A percentile compares a stretch with the other conserved stretches of the same genome.
Evolutionary conservation across 1,284 basidiomycete genomes (phyloP).

Genomic region (Microbotryum saponariae): DNA sequence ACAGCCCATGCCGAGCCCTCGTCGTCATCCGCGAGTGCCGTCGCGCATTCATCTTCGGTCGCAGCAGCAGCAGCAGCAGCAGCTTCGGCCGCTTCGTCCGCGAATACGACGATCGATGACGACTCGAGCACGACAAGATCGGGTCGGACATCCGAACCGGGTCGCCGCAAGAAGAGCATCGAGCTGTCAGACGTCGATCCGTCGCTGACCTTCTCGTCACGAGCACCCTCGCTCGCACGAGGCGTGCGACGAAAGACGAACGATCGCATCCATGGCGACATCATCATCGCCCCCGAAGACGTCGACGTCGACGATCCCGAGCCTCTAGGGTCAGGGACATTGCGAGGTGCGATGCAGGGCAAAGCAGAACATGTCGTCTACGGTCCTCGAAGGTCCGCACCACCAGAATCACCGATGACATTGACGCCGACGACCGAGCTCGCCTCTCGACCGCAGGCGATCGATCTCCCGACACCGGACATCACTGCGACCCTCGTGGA

Average conservation of each 20-base stretch:
- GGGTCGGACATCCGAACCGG: not conserved
- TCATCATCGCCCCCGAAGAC: slow-evolving; percentile 4
- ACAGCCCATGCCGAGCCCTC: no score
- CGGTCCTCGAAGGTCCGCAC: slow-evolving; percentile 19
- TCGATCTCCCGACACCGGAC: slow-evolving; percentile 3
- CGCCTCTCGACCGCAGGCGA: slow-evolving; percentile 1
- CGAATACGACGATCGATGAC: not conserved
- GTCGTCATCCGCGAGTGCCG: no score
- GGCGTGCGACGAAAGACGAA: slow-evolving; percentile 5
- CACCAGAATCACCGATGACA: not conserved
- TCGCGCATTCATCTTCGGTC: no score
- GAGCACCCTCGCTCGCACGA: slow-evolving; percentile 4
- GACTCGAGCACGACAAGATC: not conserved
- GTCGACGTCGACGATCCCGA: slow-evolving; percentile 1
- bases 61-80: no score
- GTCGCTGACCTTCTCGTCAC: slow-evolving; percentile 8
- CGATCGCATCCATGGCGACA: slow-evolving; percentile 12
- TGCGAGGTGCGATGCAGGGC: slow-evolving; percentile 31
- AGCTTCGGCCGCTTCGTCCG: not conserved
- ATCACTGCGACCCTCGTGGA: slow-evolving; percentile 5
- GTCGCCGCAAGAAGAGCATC: slow-evolving; percentile 15
- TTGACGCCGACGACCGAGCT: not conserved
- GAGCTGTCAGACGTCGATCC: slow-evolving; percentile 25
- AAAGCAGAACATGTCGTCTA: slow-evolving; percentile 34
- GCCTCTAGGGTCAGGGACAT: slow-evolving; percentile 5